Base-by-base conservation (phyloP, 371 early-diverging fungal genomes). In the Mortierella polycephala region DNA sequence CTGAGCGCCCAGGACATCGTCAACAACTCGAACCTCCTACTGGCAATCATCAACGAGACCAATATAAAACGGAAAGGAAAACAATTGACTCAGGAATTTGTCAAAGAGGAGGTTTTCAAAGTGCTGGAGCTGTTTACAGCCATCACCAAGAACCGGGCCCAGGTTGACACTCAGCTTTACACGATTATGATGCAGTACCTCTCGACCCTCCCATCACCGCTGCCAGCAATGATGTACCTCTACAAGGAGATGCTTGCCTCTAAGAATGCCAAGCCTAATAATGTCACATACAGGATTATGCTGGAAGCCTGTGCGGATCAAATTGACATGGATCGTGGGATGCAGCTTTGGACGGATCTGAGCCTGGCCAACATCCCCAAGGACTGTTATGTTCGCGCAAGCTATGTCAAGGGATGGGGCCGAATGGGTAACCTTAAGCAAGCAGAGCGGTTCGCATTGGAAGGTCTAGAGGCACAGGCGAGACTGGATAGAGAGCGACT, bases 121-220 rank as follows among this genome's bases (percentile, higher is more conserved):
- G 72, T 77, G 13, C 63, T 77, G 52, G 65, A 72, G 39, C 73
- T 77, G 2, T 77, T 77, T 51, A 69, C 79, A 4, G 42, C 69
- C 42, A 69, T 77, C 50, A 65, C 72, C 12, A 68, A 44, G 47
- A 52, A 76, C 30, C 67, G 64, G 0, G n/a, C 67, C 1, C 63
- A 55, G 16, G 59, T 65, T 42, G 79, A 77, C 51, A 62, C 69
- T 13, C 79, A 72, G 12, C 62, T 77, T 7, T 77, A 77, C 30
- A 72, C 73, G 12, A 77, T 77, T 55, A 72, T 77, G 79, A 77
- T 77, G 79, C 79, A 77, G 13, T 77, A 77, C 58, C 72, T 77
- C 7, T 77, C 79, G n/a, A 71, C 79, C 2, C 57, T 77, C 8
- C 79, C 79, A 0, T 77, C 79, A 37, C 79, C 79, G 7, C 40